Base-by-base conservation (phyloP, 148 eudicot genomes). In the Gaultheria prostrata region DNA sequence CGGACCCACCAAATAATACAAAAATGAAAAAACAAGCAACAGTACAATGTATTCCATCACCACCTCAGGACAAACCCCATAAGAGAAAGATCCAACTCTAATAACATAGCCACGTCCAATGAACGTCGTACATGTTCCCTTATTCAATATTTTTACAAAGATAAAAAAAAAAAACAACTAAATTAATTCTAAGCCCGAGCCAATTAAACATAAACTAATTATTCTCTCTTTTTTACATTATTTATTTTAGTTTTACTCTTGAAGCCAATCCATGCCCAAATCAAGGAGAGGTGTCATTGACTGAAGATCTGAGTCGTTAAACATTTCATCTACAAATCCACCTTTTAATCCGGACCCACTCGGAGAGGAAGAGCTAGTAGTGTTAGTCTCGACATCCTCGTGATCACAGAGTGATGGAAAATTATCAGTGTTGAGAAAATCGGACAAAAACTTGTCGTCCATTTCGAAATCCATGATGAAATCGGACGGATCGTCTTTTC, bases 371-470 rank as follows among this genome's bases (percentile, higher is more conserved):
- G 28, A 69, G 46, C 72, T 65, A 7, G 33, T 83, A n/a, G 32
- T 35, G 33, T 35, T 67, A 4, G 72, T 67, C 12, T 63, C 74
- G 4, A 12, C 7, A 50, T 50, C 53, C 26, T 56, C 77, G 43
- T 39, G 6, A 4, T 84, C 78, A 21, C 35, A 71, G 0, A 79
- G 49, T 6, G 57, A 35, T 2, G 46, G 35, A 45, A 84, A 79
- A 43, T 39, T 39, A 39, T 84, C 87, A 8, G 33, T 14, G 54
- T 69, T 63, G 45, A 77, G 78, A 1, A 67, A 20, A 77, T 67
- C 77, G 0, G 87, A 67, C 2, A 82, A 35, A 33, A 85, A 85
- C 17, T 78, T 77, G 12, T 85, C 87, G 18, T 82, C 85, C 82
- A 77, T 54, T 8, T 82, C 70, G 49, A 65, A 59, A 57, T 85